phyloP scores from a whole-genome alignment of 306 rosid genomes.

The Casuarina cunninghamiana region DNA sequence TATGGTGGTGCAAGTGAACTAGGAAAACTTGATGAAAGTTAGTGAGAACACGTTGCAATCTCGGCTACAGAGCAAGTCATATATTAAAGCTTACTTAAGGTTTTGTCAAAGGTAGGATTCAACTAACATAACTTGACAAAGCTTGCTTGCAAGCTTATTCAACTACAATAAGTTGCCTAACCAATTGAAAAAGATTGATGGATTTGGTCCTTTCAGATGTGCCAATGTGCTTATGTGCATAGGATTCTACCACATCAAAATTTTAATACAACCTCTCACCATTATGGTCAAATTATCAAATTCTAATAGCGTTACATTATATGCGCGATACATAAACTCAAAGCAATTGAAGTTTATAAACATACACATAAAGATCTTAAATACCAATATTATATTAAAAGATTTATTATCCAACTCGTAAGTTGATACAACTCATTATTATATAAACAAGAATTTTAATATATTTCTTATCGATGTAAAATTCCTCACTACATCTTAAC shows the following conservation, averaged over 20 bases:
- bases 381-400: too few species aligned
- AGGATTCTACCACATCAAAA: constrained; percentile 46
- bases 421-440: too few species aligned
- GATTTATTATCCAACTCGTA: too few species aligned
- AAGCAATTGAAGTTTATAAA: too few species aligned
- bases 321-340: too few species aligned
- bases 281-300: too few species aligned
- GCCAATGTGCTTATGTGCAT: constrained; percentile 58
- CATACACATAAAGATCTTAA: too few species aligned
- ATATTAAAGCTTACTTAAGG: constrained; percentile 42
- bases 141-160: constrained; percentile 32
- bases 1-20: constrained; percentile 36
- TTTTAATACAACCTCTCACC: too few species aligned
- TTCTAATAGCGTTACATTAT: too few species aligned
- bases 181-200: constrained; percentile 47
- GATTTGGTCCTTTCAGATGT: constrained; percentile 55
- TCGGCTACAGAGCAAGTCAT: constrained; percentile 52
- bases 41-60: constrained; percentile 48
- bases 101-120: constrained; percentile 47
- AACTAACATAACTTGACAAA: constrained; percentile 42
- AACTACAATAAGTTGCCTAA: constrained; percentile 32
- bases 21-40: constrained; percentile 39
- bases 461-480: too few species aligned
- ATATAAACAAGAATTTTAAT: too few species aligned
- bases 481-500: too few species aligned